These are phyloP conservation scores for Tetrahymena borealis DNA, from an alignment of 73 alveolate species.

Conservation along the genomic window DNA sequence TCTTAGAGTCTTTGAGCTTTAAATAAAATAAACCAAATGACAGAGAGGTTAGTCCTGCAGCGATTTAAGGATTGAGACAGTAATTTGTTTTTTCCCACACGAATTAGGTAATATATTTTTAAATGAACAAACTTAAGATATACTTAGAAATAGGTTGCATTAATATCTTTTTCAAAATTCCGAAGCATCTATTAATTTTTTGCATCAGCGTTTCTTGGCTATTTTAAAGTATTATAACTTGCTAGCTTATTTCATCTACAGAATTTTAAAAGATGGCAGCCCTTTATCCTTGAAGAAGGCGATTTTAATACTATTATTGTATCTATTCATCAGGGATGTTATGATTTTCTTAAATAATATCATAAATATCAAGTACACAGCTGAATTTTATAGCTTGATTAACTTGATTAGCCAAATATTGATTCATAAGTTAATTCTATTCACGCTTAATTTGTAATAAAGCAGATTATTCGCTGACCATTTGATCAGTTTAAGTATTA, in stretches of 20 bases:
- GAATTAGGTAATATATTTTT: neutral
- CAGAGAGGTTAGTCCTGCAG: neutral
- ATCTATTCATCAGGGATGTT: neutral
- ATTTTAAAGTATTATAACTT: neutral
- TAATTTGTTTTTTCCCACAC: neutral
- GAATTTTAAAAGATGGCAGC: neutral
- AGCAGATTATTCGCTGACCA: neutral
- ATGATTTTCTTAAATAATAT: neutral
- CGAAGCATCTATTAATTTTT: neutral
- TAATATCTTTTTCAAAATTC: neutral
- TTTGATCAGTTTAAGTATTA: too few relatives aligned
- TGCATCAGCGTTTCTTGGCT: neutral
- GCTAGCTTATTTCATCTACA: neutral
- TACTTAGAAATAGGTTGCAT: neutral
- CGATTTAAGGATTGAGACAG: neutral
- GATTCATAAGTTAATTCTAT: neutral
- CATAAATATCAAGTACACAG: neutral
- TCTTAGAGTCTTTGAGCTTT: neutral
- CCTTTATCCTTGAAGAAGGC: neutral
- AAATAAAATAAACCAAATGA: neutral
- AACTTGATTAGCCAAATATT: neutral
- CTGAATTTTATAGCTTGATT: neutral
- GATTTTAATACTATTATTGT: neutral
- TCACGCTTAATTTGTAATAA: neutral
- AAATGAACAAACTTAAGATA: neutral